Base-by-base conservation (phyloP, 441 rosid species). In the Jatropha podagrica region DNA sequence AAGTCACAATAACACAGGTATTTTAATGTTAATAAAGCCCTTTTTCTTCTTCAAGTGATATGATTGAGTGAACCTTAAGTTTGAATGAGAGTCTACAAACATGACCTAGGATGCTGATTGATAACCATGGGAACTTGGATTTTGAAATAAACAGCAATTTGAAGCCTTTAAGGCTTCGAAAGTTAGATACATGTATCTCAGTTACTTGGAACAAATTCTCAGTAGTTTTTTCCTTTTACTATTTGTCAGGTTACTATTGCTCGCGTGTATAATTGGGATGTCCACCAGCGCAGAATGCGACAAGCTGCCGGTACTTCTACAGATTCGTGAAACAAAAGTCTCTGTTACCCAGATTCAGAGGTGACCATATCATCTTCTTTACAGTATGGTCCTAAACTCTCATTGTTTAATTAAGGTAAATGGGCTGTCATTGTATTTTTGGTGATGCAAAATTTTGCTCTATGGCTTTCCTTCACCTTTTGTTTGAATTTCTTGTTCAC, bases 1-100 rank as follows among this genome's bases (percentile, higher is more conserved):
- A 96, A 81, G 97, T 92, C 81, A 94, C 97, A 59, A 88, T 92
- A 83, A 91, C 98, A 58, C 97, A 92, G 98, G 97, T 96, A 84
- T 41, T 60, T 42, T 60, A 8, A 20, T 62, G 7, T 42, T 51
- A 27, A 7, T 20, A 20, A 27, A 27, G 18, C 55, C 71, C 52
- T 32, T 20, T 41, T 62, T 46, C 59, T 59, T 65, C 18, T 49
- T 18, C 48, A 61, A 64, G 26, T 62, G 32, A 32, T 51, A 58
- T 74, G 79, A 55, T 65, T 23, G 20, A 27, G 48, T 46, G 32
- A 56, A 41, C 27, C 38, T 7, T 18, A 61, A 69, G 37, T 12
- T 42, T 59, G 63, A 38, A 74, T 27, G 38, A 15, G 26, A 56
- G 37, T 37, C 15, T 37, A 23, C 1, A 48, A 27, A 14, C 56